Base-by-base conservation (phyloP, 2,329 filamentous ascomycete genomes). In the Harringtonia lauricola region DNA sequence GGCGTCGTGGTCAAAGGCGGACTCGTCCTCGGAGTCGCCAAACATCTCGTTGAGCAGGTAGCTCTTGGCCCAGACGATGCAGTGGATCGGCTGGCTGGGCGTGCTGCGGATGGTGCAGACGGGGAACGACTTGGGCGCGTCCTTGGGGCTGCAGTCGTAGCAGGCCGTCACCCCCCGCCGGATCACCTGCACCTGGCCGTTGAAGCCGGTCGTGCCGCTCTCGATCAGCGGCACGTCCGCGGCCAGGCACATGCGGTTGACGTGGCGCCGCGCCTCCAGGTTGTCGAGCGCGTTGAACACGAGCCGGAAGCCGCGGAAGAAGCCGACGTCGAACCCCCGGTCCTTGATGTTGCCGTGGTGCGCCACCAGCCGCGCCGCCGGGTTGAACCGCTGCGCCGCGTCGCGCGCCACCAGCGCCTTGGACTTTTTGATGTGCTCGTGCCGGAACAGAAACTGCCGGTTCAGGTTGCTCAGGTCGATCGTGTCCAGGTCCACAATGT, bases 211-310 rank as follows among this genome's bases (percentile, higher is more conserved):
- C 0, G 92, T 98, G 34, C 92, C 92, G 59, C 90, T 96, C 67
- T 98, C 92, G 43, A 98, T 84, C 51, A 98, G 66, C 12, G 92
- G 88, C 22, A 96, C 79, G 55, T 92, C 76, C 12, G 92, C 89
- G 2, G 89, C 86, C 52, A 98, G 65, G 56, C 92, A 96, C 92
- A 98, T 96, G 61, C 82, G 85, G 62, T 98, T 98, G 51, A 96
- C 92, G 68, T 96, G 89, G 41, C 90, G 79, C 52, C 92, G 74
- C 19, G 92, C 92, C 45, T 95, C 89, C 24, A 98, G 70, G 54
- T 98, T 98, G 64, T 98, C 92, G 33, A 98, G 73, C 41, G 92
- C 92, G 63, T 98, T 98, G 71, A 98, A 96, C 9, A 95, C 89
- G 22, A 96, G 67, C 39, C 73, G 72, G 60, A 96, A 98, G 8